Evolutionary conservation across 169 alveolate species (phyloP).

Genomic region (Cryptosporidium parvum): DNA sequence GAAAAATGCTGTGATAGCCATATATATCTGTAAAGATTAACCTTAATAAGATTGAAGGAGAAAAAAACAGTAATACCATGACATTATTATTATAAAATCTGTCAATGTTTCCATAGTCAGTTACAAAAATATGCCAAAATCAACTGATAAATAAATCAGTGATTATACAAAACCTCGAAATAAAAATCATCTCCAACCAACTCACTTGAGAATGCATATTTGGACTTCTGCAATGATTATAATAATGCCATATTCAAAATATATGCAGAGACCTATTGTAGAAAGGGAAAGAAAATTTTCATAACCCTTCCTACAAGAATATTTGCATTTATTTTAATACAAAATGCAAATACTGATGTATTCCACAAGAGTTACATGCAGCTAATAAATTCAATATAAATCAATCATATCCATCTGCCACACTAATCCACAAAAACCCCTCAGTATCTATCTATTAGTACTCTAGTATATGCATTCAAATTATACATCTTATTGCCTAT

Average conservation of each 20-base stretch:
- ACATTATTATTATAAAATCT: neutral
- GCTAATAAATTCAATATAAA: neutral
- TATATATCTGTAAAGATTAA: no score
- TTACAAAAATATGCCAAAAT: neutral
- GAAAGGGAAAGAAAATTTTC: no score
- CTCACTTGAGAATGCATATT: no score
- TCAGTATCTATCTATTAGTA: neutral
- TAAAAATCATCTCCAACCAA: neutral
- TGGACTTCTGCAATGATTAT: no score
- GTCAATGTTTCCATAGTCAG: neutral
- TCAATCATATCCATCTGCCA: neutral
- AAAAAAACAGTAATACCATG: no score
- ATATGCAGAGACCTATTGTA: neutral
- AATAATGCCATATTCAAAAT: neutral
- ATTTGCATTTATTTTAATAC: neutral
- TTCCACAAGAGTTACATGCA: neutral
- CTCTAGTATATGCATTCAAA: no score
- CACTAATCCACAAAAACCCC: neutral
- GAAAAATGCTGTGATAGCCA: neutral
- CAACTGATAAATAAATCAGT: neutral
- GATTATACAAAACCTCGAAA: neutral
- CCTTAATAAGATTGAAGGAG: neutral
- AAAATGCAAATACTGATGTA: neutral
- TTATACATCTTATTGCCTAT: neutral
- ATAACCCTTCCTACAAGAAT: neutral